A percentile compares a stretch with the other conserved stretches of the same genome.
Conservation (phyloP, 2,329 filamentous ascomycete species). For the Proliferodiscus dingleyae region DNA sequence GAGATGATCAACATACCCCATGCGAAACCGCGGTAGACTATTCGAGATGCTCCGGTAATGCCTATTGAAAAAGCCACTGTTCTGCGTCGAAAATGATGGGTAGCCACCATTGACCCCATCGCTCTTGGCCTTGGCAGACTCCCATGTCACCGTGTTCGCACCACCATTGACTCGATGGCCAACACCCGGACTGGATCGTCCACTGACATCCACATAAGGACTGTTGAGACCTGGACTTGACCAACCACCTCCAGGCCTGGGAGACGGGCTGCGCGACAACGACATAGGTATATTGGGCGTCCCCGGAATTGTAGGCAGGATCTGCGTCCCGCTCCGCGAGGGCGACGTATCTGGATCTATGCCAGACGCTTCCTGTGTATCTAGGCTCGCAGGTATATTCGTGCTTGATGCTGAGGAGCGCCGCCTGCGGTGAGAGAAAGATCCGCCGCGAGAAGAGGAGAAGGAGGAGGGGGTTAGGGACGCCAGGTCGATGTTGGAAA, state of each 20-base stretch:
- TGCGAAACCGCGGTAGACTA: conserved; percentile 69
- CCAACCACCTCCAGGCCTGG: conserved; percentile 81
- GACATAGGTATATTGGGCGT: conserved; percentile 65
- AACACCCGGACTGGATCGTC: conserved; percentile 58
- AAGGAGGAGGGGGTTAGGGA: conserved; percentile 43
- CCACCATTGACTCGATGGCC: conserved; percentile 42
- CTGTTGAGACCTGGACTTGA: conserved; percentile 74
- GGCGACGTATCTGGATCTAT: conserved; percentile 13
- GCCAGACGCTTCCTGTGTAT: conserved; percentile 18
- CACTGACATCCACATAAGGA: conserved; percentile 52
- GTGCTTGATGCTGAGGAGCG: conserved; percentile 32
- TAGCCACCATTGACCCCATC: conserved; percentile 69
- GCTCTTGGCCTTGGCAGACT: conserved; percentile 73
- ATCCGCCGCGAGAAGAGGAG: conserved; percentile 42
- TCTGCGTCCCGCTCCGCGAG: conserved; percentile 14
- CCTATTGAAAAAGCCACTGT: conserved; percentile 80
- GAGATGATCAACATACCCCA: conserved; percentile 24
- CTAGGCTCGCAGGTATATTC: conserved; percentile 20
- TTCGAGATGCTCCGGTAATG: conserved; percentile 78
- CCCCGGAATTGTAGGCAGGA: conserved; percentile 34
- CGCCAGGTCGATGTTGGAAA: conserved; percentile 43
- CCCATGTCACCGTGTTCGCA: conserved; percentile 67
- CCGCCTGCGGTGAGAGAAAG: conserved; percentile 29
- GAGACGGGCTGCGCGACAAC: conserved; percentile 82
- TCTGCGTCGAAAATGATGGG: conserved; percentile 73